Base-by-base conservation (phyloP, 768 basidiomycete genomes). In the Pleurotus ostreatus region DNA sequence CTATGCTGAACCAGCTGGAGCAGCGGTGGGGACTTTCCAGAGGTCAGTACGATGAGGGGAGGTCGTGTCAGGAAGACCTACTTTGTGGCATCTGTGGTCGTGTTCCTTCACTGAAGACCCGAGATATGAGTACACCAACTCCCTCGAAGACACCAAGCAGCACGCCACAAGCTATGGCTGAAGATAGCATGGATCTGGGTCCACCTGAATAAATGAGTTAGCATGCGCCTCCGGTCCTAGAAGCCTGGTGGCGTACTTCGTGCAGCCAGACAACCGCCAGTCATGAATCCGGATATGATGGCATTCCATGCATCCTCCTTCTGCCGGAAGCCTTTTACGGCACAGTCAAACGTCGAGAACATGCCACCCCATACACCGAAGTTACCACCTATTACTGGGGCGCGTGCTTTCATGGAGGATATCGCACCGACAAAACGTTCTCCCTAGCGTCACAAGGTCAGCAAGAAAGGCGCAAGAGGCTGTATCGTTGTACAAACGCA, bases 281-380 rank as follows among this genome's bases (percentile, higher is more conserved):
- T 98, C 86, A 97, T 83, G 76, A 99, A 99, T 45, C 97, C 97
- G 22, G 94, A 94, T 51, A 97, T 88, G 65, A 99, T 98, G 41
- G 94, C 94, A 68, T 99, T 99, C 94, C 94, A 99, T 51, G 96
- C 91, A 70, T 97, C 95, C 73, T 97, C 94, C 70, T 98, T 97
- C 76, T 97, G 94, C 69, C 94, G 81, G 78, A 85, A 92, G 12
- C 94, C 92, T 74, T 99, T 98, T 63, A 99, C 89, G 0, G 94
- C 94, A 71, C 97, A 99, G 71, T 98, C 97, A 63, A 97, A 99
- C 34, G 93, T 91, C 45, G 94, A 98, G 71, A 99, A 99, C 85
- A 99, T 89, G 62, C 96, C 97, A 68, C 96, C 92, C 90, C 92
- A 93, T 13, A 92, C 88, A 64, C 90, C 89, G 69, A 96, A 97